Conservation (phyloP, 768 basidiomycete genomes). For the Tylopilus plumbeoviolaceoides region DNA sequence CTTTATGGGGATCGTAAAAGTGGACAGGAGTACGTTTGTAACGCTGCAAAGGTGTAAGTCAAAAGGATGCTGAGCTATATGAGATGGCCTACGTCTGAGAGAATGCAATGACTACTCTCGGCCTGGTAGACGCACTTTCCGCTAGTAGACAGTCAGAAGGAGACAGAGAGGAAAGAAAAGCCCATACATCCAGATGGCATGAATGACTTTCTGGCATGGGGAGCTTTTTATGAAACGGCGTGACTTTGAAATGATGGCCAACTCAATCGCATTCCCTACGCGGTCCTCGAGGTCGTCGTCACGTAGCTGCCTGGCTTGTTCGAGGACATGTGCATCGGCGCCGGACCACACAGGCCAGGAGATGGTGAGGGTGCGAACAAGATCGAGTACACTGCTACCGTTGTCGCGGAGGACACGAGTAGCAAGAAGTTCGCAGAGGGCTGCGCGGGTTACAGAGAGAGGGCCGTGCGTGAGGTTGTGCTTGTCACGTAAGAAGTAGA, state of each 20-base stretch:
- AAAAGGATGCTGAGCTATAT: neutral
- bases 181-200: conserved; percentile 72
- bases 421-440: conserved; percentile 88
- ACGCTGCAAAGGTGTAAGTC: conserved; percentile 47
- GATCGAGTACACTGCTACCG: conserved; percentile 61
- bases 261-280: conserved; percentile 89
- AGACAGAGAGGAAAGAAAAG: neutral
- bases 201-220: conserved; percentile 87
- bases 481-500: conserved; percentile 79
- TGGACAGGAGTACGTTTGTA: conserved; percentile 91
- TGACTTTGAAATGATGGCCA: conserved; percentile 84
- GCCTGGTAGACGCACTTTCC: conserved; percentile 92
- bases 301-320: conserved; percentile 56
- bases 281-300: conserved; percentile 72
- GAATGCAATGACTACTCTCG: conserved; percentile 80
- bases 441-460: conserved; percentile 70
- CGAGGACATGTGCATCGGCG: conserved; percentile 56
- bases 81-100: conserved; percentile 69
- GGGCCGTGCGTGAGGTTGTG: conserved; percentile 58
- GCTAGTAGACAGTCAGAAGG: conserved; percentile 36
- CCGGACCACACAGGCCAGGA: conserved; percentile 80
- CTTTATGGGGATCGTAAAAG: conserved; percentile 92
- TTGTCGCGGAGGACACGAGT: conserved; percentile 72
- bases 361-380: conserved; percentile 70
- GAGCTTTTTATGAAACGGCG: conserved; percentile 88